These are phyloP conservation scores for Mytilinidion resinicola DNA, from an alignment of 495 filamentous ascomycete genomes.

Conservation along the genomic window DNA sequence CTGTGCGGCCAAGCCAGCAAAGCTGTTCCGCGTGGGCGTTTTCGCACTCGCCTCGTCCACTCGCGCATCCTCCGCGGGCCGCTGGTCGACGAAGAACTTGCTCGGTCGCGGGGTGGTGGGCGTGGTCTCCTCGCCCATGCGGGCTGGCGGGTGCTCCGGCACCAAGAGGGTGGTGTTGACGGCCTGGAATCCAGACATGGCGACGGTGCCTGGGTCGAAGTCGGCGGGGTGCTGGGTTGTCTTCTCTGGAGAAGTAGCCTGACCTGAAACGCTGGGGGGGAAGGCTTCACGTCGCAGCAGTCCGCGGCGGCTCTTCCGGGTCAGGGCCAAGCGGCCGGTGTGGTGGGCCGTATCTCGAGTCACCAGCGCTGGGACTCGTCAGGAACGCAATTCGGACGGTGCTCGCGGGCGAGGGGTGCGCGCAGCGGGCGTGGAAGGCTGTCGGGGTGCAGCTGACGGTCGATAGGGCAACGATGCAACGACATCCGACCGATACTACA, in stretches of 20 bases:
- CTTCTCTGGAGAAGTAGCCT: too few relatives aligned
- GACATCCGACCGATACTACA: conserved; percentile 18
- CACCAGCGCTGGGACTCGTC: background rate
- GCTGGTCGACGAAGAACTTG: conserved; percentile 36
- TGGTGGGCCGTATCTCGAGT: too few relatives aligned
- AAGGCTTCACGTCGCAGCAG: background rate
- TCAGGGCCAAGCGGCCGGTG: too few relatives aligned
- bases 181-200: conserved; percentile 61
- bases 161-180: conserved; percentile 64
- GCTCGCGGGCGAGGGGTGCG: background rate
- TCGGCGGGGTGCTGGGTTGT: too few relatives aligned
- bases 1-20: conserved; percentile 51
- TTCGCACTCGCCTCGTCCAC: conserved; percentile 38
- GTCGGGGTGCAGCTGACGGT: conserved; percentile 17
- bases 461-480: conserved; percentile 14
- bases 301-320: background rate
- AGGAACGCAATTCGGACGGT: too few relatives aligned
- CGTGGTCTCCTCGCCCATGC: conserved; percentile 51
- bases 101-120: conserved; percentile 57
- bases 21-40: conserved; percentile 59
- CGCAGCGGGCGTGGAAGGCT: conserved; percentile 25
- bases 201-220: conserved; percentile 1
- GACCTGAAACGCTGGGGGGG: too few relatives aligned
- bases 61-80: conserved; percentile 38
- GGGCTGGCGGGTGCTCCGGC: conserved; percentile 43